These are phyloP conservation scores for Peterozyma toletana DNA, from an alignment of 805 yeast species.

Conservation along the genomic window DNA sequence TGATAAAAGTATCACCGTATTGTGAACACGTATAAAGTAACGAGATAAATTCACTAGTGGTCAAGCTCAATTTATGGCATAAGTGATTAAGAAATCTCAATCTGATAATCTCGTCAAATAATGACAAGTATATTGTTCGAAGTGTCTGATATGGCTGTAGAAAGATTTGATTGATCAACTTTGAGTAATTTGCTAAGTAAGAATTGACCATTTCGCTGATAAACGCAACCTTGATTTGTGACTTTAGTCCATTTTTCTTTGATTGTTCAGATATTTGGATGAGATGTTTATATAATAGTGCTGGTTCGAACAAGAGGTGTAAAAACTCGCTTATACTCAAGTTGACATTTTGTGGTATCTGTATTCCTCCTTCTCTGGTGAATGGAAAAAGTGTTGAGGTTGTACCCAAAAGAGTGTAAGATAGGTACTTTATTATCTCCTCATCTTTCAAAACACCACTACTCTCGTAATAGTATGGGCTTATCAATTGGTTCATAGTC, in stretches of 20 bases:
- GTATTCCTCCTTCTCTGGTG: slow-evolving; percentile 21
- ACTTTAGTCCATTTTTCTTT: slow-evolving; percentile 20
- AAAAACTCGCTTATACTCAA: slow-evolving; percentile 51
- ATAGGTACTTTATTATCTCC: slow-evolving; percentile 37
- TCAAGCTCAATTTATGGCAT: slow-evolving; percentile 21
- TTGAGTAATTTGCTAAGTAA: slow-evolving; percentile 26
- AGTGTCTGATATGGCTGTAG: slow-evolving; percentile 20
- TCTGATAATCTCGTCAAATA: slow-evolving; percentile 45
- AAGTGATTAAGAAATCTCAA: slow-evolving; percentile 52
- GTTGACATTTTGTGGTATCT: slow-evolving; percentile 46
- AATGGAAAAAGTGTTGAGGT: slow-evolving; percentile 52
- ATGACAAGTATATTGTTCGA: slow-evolving; percentile 26
- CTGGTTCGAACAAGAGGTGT: slow-evolving; percentile 61
- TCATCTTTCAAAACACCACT: slow-evolving; percentile 27
- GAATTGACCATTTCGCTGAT: slow-evolving; percentile 37
- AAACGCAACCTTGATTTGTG: slow-evolving; percentile 61
- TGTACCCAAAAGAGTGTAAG: slow-evolving; percentile 53
- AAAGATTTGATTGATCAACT: slow-evolving; percentile 28
- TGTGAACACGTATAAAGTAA: slow-evolving; percentile 39
- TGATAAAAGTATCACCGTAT: slow-evolving; percentile 59
- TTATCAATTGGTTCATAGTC: slow-evolving; percentile 21
- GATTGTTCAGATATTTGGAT: slow-evolving; percentile 19
- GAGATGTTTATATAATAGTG: slow-evolving; percentile 51
- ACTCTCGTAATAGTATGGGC: slow-evolving; percentile 24
- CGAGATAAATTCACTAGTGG: slow-evolving; percentile 49